Evolutionary conservation across 139 green algal species (phyloP).

Genomic region (Auxenochlorella protothecoides): DNA sequence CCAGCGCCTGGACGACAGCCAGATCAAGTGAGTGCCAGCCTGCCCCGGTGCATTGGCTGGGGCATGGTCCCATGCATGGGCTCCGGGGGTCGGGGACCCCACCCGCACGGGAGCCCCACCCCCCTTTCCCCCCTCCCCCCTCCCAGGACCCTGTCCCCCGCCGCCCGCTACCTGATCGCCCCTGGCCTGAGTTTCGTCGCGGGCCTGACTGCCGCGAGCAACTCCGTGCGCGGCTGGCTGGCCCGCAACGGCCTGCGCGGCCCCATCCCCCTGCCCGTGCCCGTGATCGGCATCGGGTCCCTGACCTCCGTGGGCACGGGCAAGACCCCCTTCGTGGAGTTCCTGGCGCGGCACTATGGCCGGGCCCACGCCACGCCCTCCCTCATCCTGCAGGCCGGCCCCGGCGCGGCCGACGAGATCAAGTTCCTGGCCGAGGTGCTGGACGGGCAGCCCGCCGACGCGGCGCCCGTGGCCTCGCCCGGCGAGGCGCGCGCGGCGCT

Average conservation of each 20-base stretch:
- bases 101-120: neutral
- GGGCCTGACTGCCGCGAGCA: neutral
- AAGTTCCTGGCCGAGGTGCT: constrained; percentile 22
- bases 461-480: too few relatives aligned
- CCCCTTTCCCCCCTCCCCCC: neutral
- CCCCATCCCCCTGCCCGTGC: constrained; percentile 12
- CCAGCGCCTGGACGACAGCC: too few relatives aligned
- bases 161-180: constrained; percentile 14
- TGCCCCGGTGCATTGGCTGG: too few relatives aligned
- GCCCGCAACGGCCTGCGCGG: constrained; percentile 21
- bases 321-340: constrained; percentile 31
- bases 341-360: constrained; percentile 19
- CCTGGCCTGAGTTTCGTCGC: constrained; percentile 14
- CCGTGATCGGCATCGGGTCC: constrained; percentile 23
- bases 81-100: too few relatives aligned
- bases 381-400: constrained; percentile 22
- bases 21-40: constrained; percentile 1
- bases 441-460: constrained; percentile 5
- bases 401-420: constrained; percentile 20
- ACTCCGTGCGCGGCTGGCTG: constrained; percentile 14
- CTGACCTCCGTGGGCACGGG: constrained; percentile 18
- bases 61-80: too few relatives aligned
- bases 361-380: constrained; percentile 11
- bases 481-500: neutral
- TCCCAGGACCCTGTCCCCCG: constrained; percentile 16